Conservation (phyloP, 2,329 filamentous ascomycete genomes). For the Trichoderma semiorbis region DNA sequence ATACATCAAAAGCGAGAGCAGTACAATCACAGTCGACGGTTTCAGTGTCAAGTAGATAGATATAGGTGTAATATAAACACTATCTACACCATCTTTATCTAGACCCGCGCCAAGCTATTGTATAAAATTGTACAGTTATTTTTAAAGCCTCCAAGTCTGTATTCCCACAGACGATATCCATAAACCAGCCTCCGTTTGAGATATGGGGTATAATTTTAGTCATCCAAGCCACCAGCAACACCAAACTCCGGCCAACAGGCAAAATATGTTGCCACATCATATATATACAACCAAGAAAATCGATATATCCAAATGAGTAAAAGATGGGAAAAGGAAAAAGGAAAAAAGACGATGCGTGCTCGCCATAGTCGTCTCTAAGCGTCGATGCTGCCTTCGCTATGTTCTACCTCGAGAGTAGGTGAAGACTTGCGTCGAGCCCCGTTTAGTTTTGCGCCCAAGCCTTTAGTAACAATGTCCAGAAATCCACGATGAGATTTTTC, state of each 20-base stretch:
- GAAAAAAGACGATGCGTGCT: neutral
- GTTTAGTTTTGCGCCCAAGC: constrained; percentile 27
- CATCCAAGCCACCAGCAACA: constrained; percentile 1
- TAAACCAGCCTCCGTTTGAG: constrained; percentile 3
- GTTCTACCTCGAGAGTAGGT: constrained; percentile 29
- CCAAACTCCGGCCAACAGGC: neutral
- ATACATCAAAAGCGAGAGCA: neutral
- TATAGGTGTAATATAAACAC: neutral
- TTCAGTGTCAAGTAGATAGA: neutral
- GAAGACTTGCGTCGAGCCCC: constrained; percentile 31
- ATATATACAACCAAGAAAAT: constrained; percentile 11
- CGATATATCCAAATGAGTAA: constrained; percentile 19
- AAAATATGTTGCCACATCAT: neutral
- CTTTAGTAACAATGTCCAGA: constrained; percentile 26
- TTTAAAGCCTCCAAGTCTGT: neutral
- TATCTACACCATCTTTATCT: constrained; percentile 4
- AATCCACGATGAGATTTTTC: constrained; percentile 24
- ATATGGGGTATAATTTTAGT: constrained; percentile 19
- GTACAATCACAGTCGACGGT: neutral
- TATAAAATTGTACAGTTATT: neutral
- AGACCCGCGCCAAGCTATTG: neutral
- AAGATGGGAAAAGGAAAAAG: neutral
- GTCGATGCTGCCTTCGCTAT: constrained; percentile 27
- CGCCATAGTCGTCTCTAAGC: constrained; percentile 12
- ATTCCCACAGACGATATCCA: constrained; percentile 9